Conservation (phyloP, 2,329 filamentous ascomycete genomes). For the Emmonsia crescens region DNA sequence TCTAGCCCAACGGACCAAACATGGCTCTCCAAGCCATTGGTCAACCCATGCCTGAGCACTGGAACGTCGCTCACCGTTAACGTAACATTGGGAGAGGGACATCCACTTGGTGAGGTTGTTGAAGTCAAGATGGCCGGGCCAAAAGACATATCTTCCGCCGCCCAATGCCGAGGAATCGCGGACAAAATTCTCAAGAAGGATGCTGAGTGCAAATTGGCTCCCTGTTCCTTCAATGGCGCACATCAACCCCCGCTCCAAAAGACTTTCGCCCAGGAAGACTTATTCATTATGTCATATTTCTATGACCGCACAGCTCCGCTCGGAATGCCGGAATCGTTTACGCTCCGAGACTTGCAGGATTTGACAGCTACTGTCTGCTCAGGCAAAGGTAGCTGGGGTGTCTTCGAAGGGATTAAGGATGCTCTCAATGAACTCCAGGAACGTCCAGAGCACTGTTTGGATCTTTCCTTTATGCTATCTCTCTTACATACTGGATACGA, state of each 20-base stretch:
- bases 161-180: constrained; percentile 80
- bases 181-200: constrained; percentile 90
- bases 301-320: constrained; percentile 88
- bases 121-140: constrained; percentile 85
- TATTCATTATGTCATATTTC: constrained; percentile 97
- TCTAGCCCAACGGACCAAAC: constrained; percentile 48
- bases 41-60: constrained; percentile 78
- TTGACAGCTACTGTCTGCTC: constrained; percentile 75
- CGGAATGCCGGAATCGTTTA: constrained; percentile 98
- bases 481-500: constrained; percentile 93
- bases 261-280: constrained; percentile 82
- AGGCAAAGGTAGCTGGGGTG: constrained; percentile 65
- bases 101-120: constrained; percentile 53
- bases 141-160: constrained; percentile 53
- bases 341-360: constrained; percentile 77
- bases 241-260: constrained; percentile 87
- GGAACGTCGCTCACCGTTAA: constrained; percentile 65
- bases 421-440: constrained; percentile 71
- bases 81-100: constrained; percentile 56
- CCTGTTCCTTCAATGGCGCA: constrained; percentile 97
- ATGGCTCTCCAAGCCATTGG: constrained; percentile 61
- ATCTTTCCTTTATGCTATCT: constrained; percentile 92
- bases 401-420: constrained; percentile 64
- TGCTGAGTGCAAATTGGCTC: constrained; percentile 64
- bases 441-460: constrained; percentile 83